Evolutionary conservation across 176 grass and related monocot species (phyloP), one percentile per base, ranked within the genome.

Genomic region (Oryza coarctata): DNA sequence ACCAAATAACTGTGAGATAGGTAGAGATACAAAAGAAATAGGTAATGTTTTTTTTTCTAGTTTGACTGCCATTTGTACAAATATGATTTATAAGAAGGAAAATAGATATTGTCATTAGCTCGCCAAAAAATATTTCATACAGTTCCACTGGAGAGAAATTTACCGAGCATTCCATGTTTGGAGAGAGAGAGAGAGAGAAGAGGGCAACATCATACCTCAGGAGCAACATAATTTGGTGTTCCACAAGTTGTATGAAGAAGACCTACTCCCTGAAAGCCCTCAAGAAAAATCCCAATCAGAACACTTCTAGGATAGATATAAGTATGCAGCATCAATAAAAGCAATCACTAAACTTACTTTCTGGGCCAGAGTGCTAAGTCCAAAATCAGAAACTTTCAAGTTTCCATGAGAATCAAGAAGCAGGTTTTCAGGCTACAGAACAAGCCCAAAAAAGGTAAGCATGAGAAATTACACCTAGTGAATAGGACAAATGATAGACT

Each of bases 371-470:
- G 93, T 85, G 75, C 96, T 97, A 13, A 97, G 90, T 71, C 94
- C 94, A 75, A 97, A 97, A 85, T 97, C 94, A 64, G 94, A 94
- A 85, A 97, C 92, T 86, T 97, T 97, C 58, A 97, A 74, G 87
- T 94, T 92, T 75, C 92, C 94, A 55, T n/a, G 74, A 7, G 78
- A 80, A 65, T 97, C 92, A 57, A 97, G 88, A 85, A 97, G 92
- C 81, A 97, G 86, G 86, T 97, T 97, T 89, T 97, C 94, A 77
- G 92, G 94, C 94, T 97, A 89, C 45, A 91, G 31, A 75, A 82
- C 30, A 35, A 86, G 71, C 60, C 40, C 45, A 22, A 68, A 77
- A 70, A 70, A 65, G 4, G 83, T 36, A 66, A 86, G 17, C 70
- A 31, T 39, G 33, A 61, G 55, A 87, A 47, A 74, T 63, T 49